Evolutionary conservation across 495 filamentous ascomycete genomes (phyloP), one percentile per base, ranked within the genome.

Genomic region (Glonium stellatum): DNA sequence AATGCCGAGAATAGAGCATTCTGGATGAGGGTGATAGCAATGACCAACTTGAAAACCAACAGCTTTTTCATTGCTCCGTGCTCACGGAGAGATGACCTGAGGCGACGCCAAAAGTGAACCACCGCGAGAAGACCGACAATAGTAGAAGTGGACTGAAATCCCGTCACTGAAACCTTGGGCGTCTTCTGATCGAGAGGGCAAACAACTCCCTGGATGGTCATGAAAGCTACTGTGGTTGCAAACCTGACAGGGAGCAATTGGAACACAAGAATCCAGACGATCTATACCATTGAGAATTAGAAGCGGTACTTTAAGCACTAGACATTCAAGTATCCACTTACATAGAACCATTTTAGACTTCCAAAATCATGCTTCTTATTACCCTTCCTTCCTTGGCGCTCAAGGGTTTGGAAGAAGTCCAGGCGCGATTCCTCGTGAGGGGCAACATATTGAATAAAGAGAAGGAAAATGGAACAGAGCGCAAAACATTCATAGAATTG

Each of bases 261-360:
- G 53, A 61, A 61, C 22, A 61, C 59, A 5, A 46, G 18, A 23
- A 56, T 31, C 59, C 59, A 56, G 23, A 61, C 27, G 13, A 54
- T 36, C 58, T 60, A 50, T 44, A 44, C 18, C 39, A 44, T 15
- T 15, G 18, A 15, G 31, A 6, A 34, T 19, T 18, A 54, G 31
- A 22, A 35, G 5, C 44, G 19, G 15, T 4, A 4, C 25, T 36
- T 59, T 5, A 9, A 15, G 23, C 8, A 34, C 21, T 10, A 8
- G 52, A 12, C 1, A 1, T 11, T 6, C 23, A 31, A 37, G 5
- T 19, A 18, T n/a, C 8, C 11, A 22, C 58, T 54, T 60, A 56
- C 59, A 34, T 61, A 61, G 25, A 61, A 61, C 52, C 52, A 61
- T 36, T 53, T 54, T 4, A 61, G 39, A 57, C 59, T 61, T 12